Evolutionary conservation across 2,329 filamentous ascomycete species (phyloP).

Genomic region (Clonostachys chloroleuca): DNA sequence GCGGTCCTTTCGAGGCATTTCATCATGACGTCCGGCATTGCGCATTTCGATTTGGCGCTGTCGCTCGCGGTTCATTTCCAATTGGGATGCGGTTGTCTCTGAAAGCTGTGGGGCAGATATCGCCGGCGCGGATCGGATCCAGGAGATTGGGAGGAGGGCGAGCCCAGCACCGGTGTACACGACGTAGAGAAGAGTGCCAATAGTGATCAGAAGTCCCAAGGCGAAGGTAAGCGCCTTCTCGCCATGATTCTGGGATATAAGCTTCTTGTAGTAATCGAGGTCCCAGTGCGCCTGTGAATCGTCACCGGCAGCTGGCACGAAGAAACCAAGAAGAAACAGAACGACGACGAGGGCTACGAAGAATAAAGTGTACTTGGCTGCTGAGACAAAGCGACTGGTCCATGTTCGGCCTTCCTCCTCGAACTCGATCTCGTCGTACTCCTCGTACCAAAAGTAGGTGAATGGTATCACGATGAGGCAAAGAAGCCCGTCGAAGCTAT

Average conservation of each 20-base stretch:
- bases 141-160: constrained; percentile 80
- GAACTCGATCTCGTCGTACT: constrained; percentile 87
- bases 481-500: constrained; percentile 84
- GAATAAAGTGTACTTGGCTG: constrained; percentile 83
- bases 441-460: constrained; percentile 97
- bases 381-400: constrained; percentile 70
- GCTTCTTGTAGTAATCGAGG: constrained; percentile 84
- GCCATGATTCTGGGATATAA: constrained; percentile 76
- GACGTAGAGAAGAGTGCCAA: constrained; percentile 82
- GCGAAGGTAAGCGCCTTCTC: constrained; percentile 90
- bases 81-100: constrained; percentile 71
- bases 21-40: constrained; percentile 69
- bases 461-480: constrained; percentile 91
- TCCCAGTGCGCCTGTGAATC: constrained; percentile 65
- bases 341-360: constrained; percentile 78
- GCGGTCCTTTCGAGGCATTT: constrained; percentile 78
- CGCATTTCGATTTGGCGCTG: constrained; percentile 89
- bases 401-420: constrained; percentile 77
- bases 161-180: constrained; percentile 87
- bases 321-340: constrained; percentile 89
- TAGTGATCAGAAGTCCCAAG: constrained; percentile 79
- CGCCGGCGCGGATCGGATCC: constrained; percentile 88
- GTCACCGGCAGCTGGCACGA: constrained; percentile 75
- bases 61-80: constrained; percentile 85
- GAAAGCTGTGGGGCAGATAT: constrained; percentile 77